Evolutionary conservation across 2,329 filamentous ascomycete genomes (phyloP).

Genomic region (Blastomyces silverae): DNA sequence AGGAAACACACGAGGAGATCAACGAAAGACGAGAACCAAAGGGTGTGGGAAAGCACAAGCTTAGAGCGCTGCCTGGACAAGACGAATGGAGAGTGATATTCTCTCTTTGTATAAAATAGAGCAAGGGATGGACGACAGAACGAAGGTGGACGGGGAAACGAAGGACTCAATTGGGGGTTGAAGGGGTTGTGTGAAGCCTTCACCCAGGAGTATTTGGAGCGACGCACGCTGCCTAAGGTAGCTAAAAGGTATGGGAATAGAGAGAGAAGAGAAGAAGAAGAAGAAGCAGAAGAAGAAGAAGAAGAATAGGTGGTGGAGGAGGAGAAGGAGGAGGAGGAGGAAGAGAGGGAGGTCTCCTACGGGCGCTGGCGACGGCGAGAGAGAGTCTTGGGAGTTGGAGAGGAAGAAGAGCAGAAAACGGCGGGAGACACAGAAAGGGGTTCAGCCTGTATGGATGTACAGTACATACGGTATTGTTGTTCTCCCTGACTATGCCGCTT

Average conservation of each 20-base stretch:
- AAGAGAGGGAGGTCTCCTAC: conserved; percentile 7
- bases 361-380: background rate
- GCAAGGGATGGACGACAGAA: background rate
- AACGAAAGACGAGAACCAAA: conserved; percentile 1
- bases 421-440: background rate
- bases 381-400: conserved; percentile 1
- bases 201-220: background rate
- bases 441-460: too few relatives aligned
- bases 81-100: background rate
- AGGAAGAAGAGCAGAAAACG: background rate
- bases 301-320: conserved; percentile 17
- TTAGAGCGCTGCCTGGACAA: conserved; percentile 2
- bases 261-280: conserved; percentile 26
- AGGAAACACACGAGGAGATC: background rate
- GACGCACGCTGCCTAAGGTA: too few relatives aligned
- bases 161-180: conserved; percentile 3
- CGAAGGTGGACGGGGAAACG: conserved; percentile 8
- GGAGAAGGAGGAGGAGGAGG: conserved; percentile 24
- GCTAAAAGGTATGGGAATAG: conserved; percentile 15
- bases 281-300: conserved; percentile 25
- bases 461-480: background rate
- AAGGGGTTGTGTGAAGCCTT: background rate
- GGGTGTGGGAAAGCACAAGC: background rate
- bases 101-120: background rate
- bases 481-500: conserved; percentile 12